Base-by-base conservation (phyloP, 2,329 filamentous ascomycete genomes). In the Fusarium secorum region DNA sequence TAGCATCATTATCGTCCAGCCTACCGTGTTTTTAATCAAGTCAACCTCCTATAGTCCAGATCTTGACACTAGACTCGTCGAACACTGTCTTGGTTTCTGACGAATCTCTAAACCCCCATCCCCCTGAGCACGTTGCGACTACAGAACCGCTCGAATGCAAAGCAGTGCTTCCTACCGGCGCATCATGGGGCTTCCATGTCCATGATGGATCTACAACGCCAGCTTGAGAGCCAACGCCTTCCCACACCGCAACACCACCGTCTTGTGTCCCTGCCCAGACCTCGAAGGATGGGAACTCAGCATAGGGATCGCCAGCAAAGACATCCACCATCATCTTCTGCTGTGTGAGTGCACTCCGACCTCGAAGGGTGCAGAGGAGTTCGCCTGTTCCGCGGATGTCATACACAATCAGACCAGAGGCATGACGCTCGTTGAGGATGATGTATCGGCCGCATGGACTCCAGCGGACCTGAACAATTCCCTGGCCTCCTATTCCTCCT, bases 401-500 rank as follows among this genome's bases (percentile, higher is more conserved):
- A 78, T 90, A 91, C 6, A 91, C 85, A 30, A 90, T 79, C 39
- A 90, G 74, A 5, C 87, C 86, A 10, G 74, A 77, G 1, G 88
- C 84, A 70, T 85, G 84, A 9, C 89, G 84, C 80, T 91, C 89
- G 71, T 87, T 88, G 49, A 91, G 81, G n/a, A 88, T 79, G 24
- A 91, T 81, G 74, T 91, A 91, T 41, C 87, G 82, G 11, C 89
- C 89, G 68, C 89, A 91, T 1, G 85, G 85, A 68, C 88, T 90
- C 89, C 89, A 91, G 8, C 83, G 71, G 1, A 86, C 84, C 78
- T 91, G 88, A 17, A 85, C 80, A 26, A 91, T 88, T 58, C 91
- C 92, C 66, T 87, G 85, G 35, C 92, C 90, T 15, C 85, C 85
- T 76, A 86, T 87, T 56, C 87, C 90, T 14, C 85, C 85, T 73